Base-by-base conservation (phyloP, 2,329 filamentous ascomycete genomes). In the Hyphodiscus sp. region DNA sequence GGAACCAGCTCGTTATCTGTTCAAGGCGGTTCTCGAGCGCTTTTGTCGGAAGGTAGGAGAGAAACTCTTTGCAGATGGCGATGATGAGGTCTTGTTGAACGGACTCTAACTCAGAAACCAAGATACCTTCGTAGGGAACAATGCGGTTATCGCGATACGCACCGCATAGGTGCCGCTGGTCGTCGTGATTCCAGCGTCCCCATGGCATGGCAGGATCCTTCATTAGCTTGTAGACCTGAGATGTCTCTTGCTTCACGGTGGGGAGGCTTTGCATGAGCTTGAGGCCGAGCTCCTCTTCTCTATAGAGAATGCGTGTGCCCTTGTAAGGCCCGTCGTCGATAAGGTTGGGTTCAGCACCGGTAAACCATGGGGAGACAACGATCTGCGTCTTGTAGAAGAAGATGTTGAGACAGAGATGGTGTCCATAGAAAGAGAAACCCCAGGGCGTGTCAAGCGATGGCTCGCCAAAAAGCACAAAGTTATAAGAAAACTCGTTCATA, bases 81-180 rank as follows among this genome's bases (percentile, higher is more conserved):
- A n/a, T n/a, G n/a, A 90, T 69, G 5, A 82, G 68, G 0, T 69
- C 65, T 58, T 80, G 76, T 62, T 87, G 80, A 1, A 67, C 65
- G 0, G 66, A 1, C 0, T 67, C 66, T 50, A 89, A 70, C 0
- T 73, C 67, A 0, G 74, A 72, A 0, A 84, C 82, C 0, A 74
- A 64, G 6, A 88, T 69, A 0, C 88, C 88, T 69, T 91, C 65
- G 65, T 83, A 88, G 0, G 88, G 87, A 0, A 92, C 84, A 11
- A 87, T 70, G 11, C 87, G 78, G 67, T 92, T 94, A 63, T 92
- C 88, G 13, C 86, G 79, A 66, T 87, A 89, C 0, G 88, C 88
- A 38, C 89, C 88, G 65, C 86, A 89, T 4, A 90, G 67, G 63
- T 91, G 87, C 6, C 87, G 77, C 71, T 91, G 86, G 67, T 92